phyloP scores from a whole-genome alignment of 345 rosid species.

The Hirschfeldia incana region DNA sequence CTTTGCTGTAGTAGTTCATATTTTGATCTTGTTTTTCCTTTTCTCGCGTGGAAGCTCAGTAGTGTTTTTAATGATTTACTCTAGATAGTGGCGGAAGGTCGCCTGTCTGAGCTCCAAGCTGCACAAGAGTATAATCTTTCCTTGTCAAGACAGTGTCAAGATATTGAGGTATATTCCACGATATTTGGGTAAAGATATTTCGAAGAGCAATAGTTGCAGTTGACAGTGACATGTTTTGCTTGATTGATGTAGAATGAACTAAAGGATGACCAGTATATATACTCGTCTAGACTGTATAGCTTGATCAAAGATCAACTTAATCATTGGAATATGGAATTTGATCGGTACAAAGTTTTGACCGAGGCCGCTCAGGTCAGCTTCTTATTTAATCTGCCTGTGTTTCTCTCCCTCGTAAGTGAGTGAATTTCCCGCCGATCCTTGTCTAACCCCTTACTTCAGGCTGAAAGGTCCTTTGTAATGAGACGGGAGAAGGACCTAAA shows the following conservation, averaged over 20 bases:
- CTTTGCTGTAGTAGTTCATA: not conserved
- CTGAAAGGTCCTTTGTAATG: constrained; percentile 63
- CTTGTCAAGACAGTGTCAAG: constrained; percentile 70
- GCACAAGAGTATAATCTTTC: constrained; percentile 64
- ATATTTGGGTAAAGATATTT: constrained; percentile 19
- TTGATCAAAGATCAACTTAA: constrained; percentile 79
- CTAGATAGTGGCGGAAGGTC: constrained; percentile 77
- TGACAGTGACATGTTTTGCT: constrained; percentile 23
- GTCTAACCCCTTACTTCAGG: constrained; percentile 54
- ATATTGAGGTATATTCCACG: constrained; percentile 62
- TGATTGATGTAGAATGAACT: constrained; percentile 59
- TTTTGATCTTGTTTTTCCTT: not conserved
- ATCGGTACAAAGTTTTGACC: constrained; percentile 59
- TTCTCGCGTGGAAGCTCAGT: constrained; percentile 25
- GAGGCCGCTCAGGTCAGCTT: constrained; percentile 72
- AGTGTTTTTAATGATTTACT: constrained; percentile 38
- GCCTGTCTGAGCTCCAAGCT: constrained; percentile 80
- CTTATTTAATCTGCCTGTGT: constrained; percentile 27
- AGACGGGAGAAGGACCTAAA: constrained; percentile 84
- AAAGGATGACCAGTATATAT: constrained; percentile 77
- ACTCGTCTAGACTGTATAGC: constrained; percentile 62
- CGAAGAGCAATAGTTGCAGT: constrained; percentile 17
- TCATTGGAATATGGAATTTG: constrained; percentile 76
- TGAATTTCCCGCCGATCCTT: constrained; percentile 24
- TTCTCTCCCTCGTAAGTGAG: constrained; percentile 20